phyloP scores from a whole-genome alignment of 129 eudicot species.

The Flaveria sonorensis region DNA sequence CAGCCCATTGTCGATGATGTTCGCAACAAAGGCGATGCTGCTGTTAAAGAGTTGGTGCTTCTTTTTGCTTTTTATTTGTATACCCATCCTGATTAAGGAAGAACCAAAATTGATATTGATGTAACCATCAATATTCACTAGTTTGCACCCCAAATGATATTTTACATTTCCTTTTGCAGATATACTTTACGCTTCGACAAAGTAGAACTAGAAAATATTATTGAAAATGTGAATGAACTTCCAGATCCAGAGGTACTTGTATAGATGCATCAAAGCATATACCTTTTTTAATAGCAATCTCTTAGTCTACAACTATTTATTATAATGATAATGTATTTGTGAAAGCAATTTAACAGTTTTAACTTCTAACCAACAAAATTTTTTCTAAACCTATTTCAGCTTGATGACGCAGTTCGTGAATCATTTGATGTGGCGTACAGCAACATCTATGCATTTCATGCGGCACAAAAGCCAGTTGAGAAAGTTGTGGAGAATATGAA shows the following conservation, averaged over 20 bases:
- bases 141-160: slow-evolving; percentile 14
- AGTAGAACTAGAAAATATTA: slow-evolving; percentile 69
- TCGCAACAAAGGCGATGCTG: slow-evolving; percentile 84
- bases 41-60: slow-evolving; percentile 87
- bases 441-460: slow-evolving; percentile 97
- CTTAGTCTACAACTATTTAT: slow-evolving; percentile 11
- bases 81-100: slow-evolving; percentile 3
- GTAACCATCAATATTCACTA: neutral
- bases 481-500: slow-evolving; percentile 91
- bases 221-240: slow-evolving; percentile 68
- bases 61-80: slow-evolving; percentile 20
- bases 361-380: neutral
- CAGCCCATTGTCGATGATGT: slow-evolving; percentile 97
- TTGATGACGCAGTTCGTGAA: slow-evolving; percentile 81
- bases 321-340: slow-evolving; percentile 1
- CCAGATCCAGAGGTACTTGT: slow-evolving; percentile 86
- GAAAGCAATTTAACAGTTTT: neutral
- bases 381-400: slow-evolving; percentile 49
- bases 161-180: slow-evolving; percentile 44
- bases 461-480: slow-evolving; percentile 95
- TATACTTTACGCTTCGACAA: slow-evolving; percentile 83
- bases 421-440: slow-evolving; percentile 98
- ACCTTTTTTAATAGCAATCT: slow-evolving; percentile 1
- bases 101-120: neutral
- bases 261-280: slow-evolving; percentile 6